phyloP scores from a whole-genome alignment of 2,329 filamentous ascomycete genomes.

The Aspergillus alliaceus region DNA sequence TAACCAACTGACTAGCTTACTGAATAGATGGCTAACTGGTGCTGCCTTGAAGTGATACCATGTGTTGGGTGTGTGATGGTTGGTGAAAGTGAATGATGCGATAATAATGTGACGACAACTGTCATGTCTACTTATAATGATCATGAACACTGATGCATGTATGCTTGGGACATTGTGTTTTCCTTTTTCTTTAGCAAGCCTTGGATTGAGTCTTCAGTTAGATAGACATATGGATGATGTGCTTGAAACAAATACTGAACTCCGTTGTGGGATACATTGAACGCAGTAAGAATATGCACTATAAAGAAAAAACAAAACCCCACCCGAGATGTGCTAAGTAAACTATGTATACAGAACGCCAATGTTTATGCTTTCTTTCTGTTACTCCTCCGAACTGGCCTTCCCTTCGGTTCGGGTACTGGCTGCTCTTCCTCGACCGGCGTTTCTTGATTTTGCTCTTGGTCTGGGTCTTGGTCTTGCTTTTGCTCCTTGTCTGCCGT shows the following conservation, averaged over 20 bases:
- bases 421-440: conserved; percentile 16
- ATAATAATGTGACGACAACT: background rate
- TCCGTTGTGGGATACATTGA: background rate
- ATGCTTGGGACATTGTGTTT: background rate
- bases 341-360: background rate
- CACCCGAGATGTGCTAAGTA: background rate
- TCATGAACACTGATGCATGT: background rate
- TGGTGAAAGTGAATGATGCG: background rate
- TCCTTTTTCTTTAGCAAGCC: background rate
- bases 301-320: background rate
- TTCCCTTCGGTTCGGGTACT: conserved; percentile 15
- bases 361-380: conserved; percentile 23
- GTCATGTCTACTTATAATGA: background rate
- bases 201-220: too few species aligned
- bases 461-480: too few species aligned
- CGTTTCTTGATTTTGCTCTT: conserved; percentile 2
- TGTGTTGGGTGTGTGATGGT: background rate
- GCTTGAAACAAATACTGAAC: background rate
- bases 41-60: too few species aligned
- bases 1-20: background rate
- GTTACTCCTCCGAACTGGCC: conserved; percentile 26
- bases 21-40: background rate
- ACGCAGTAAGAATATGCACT: background rate
- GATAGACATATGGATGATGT: background rate
- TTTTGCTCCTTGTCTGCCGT: conserved; percentile 7